These are phyloP conservation scores for Colletotrichum musae DNA, from an alignment of 2,329 filamentous ascomycete species.

Conservation along the genomic window DNA sequence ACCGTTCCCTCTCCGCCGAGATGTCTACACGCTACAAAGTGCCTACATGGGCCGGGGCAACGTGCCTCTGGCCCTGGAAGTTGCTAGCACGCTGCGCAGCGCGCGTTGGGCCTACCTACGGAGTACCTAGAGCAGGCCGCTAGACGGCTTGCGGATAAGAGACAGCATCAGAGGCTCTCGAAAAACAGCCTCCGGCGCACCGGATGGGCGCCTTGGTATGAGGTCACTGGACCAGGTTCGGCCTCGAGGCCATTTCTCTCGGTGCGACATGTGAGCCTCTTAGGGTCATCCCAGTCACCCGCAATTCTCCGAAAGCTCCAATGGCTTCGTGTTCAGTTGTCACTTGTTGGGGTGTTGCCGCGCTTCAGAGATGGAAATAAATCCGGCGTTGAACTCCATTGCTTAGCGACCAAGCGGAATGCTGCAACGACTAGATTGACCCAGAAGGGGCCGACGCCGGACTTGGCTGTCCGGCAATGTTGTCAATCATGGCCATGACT, in stretches of 20 bases:
- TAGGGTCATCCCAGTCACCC: slow-evolving; percentile 30
- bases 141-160: slow-evolving; percentile 35
- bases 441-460: slow-evolving; percentile 28
- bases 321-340: slow-evolving; percentile 25
- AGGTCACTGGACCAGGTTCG: slow-evolving; percentile 34
- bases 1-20: slow-evolving; percentile 39
- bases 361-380: slow-evolving; percentile 24
- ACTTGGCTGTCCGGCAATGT: slow-evolving; percentile 6
- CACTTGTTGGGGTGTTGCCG: slow-evolving; percentile 12
- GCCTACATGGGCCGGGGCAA: too few species aligned
- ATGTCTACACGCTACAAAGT: too few species aligned
- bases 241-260: slow-evolving; percentile 17
- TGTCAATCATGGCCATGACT: neutral
- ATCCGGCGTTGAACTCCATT: slow-evolving; percentile 14
- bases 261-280: slow-evolving; percentile 36
- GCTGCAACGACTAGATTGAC: slow-evolving; percentile 4
- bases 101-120: too few species aligned
- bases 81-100: too few species aligned
- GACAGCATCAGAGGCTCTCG: slow-evolving; percentile 22
- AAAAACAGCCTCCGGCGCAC: slow-evolving; percentile 30
- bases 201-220: slow-evolving; percentile 34
- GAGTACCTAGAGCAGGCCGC: slow-evolving; percentile 8
- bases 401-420: slow-evolving; percentile 7
- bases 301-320: slow-evolving; percentile 32
- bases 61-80: too few species aligned